phyloP scores from a whole-genome alignment of 2,329 filamentous ascomycete genomes.

The Didymella keratinophila region DNA sequence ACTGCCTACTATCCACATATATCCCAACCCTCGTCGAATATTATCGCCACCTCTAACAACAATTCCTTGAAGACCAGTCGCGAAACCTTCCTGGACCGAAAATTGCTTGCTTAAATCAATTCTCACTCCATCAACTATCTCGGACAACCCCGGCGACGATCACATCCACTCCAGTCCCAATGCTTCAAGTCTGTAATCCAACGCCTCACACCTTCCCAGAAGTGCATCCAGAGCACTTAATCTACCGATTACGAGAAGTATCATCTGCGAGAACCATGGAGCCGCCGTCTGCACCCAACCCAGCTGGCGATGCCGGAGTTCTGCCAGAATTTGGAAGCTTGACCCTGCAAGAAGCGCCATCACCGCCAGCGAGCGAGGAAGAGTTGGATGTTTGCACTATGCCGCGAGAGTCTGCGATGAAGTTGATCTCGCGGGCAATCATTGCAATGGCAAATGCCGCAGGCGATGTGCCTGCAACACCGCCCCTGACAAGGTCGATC shows the following conservation, averaged over 20 bases:
- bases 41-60: not conserved
- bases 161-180: slow-evolving; percentile 31
- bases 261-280: slow-evolving; percentile 33
- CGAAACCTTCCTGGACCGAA: slow-evolving; percentile 2
- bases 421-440: slow-evolving; percentile 71
- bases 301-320: slow-evolving; percentile 51
- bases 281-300: slow-evolving; percentile 51
- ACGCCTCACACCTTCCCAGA: slow-evolving; percentile 38
- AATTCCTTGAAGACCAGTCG: not conserved
- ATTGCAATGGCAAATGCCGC: slow-evolving; percentile 72
- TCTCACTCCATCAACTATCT: slow-evolving; percentile 7
- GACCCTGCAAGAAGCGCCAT: slow-evolving; percentile 47
- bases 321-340: slow-evolving; percentile 48
- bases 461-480: slow-evolving; percentile 83
- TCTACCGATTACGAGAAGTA: slow-evolving; percentile 29
- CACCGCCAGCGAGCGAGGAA: slow-evolving; percentile 51
- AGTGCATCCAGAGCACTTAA: slow-evolving; percentile 43
- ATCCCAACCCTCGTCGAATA: not conserved
- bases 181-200: slow-evolving; percentile 46
- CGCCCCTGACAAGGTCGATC: slow-evolving; percentile 68
- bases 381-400: slow-evolving; percentile 76
- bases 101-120: not conserved
- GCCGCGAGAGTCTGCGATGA: slow-evolving; percentile 76
- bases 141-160: slow-evolving; percentile 37
- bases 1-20: not conserved